These are phyloP conservation scores for Yamadazyma siamensis DNA, from an alignment of 1,139 yeast genomes.

Conservation along the genomic window DNA sequence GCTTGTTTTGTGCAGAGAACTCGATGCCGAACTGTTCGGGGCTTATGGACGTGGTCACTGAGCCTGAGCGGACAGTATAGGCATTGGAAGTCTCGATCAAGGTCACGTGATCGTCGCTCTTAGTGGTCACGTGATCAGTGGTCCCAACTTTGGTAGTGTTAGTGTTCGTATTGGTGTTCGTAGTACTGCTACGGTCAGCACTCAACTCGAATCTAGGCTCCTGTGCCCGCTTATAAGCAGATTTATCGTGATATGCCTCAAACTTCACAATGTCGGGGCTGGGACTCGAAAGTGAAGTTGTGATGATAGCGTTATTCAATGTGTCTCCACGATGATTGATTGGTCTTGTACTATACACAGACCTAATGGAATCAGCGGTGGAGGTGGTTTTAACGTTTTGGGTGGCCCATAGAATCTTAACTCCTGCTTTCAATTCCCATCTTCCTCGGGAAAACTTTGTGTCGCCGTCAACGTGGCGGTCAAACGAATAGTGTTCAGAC, in stretches of 20 bases:
- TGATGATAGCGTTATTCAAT: slow-evolving; percentile 27
- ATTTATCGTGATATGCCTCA: slow-evolving; percentile 27
- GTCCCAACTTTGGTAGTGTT: slow-evolving; percentile 1
- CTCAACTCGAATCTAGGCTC: slow-evolving; percentile 19
- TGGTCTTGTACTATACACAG: slow-evolving; percentile 21
- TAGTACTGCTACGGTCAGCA: neutral
- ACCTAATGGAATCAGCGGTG: slow-evolving; percentile 15
- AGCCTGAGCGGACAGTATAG: slow-evolving; percentile 13
- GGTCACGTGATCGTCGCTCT: neutral
- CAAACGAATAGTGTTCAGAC: slow-evolving; percentile 19
- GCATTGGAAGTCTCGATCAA: neutral
- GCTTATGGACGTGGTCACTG: slow-evolving; percentile 1
- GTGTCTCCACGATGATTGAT: slow-evolving; percentile 26
- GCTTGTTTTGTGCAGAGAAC: slow-evolving; percentile 15
- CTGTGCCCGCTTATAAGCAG: slow-evolving; percentile 14
- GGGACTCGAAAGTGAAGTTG: slow-evolving; percentile 23
- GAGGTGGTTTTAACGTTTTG: slow-evolving; percentile 17
- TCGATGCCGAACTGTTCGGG: slow-evolving; percentile 20
- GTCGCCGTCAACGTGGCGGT: slow-evolving; percentile 24
- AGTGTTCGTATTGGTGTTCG: too few species aligned
- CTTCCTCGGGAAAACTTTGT: slow-evolving; percentile 24
- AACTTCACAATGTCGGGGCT: slow-evolving; percentile 22
- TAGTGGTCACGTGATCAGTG: neutral
- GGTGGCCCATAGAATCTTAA: slow-evolving; percentile 29
- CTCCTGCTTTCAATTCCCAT: slow-evolving; percentile 26